These are phyloP conservation scores for Pichiaceae sp. DNA, from an alignment of 1,139 yeast species.

Conservation along the genomic window DNA sequence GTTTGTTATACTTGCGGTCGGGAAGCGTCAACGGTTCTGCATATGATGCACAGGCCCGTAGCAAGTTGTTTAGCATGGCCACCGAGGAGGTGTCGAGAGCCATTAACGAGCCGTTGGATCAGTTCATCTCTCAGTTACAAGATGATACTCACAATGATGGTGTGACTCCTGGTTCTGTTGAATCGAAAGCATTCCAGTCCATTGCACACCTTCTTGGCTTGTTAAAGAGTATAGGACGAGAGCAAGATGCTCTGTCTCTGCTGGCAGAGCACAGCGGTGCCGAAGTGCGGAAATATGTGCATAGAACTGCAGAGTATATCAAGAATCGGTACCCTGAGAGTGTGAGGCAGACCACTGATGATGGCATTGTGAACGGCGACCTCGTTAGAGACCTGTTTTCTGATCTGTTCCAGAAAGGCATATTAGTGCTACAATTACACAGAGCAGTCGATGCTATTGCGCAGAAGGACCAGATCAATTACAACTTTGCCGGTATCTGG, in stretches of 20 bases:
- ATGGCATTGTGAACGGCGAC: constrained; percentile 33
- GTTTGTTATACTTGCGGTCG: constrained; percentile 57
- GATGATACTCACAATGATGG: constrained; percentile 12
- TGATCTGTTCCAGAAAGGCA: constrained; percentile 52
- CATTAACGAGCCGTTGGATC: constrained; percentile 15
- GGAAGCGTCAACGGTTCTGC: neutral
- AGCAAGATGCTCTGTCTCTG: constrained; percentile 53
- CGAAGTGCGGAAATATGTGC: constrained; percentile 47
- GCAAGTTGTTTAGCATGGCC: constrained; percentile 13
- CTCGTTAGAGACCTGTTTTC: constrained; percentile 66
- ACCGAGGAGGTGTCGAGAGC: constrained; percentile 16
- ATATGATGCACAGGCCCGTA: constrained; percentile 1
- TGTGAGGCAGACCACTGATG: constrained; percentile 12
- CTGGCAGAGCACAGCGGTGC: constrained; percentile 38
- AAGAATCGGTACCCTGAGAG: constrained; percentile 43
- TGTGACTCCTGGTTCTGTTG: constrained; percentile 15
- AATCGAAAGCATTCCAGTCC: constrained; percentile 13
- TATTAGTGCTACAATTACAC: constrained; percentile 64
- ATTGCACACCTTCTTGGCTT: constrained; percentile 11
- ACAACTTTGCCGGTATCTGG: constrained; percentile 53
- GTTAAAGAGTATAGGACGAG: constrained; percentile 39
- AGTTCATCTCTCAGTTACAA: constrained; percentile 14
- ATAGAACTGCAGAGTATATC: constrained; percentile 57
- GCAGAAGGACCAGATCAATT: constrained; percentile 17
- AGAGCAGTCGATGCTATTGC: constrained; percentile 39